Evolutionary conservation across 345 rosid genomes (phyloP), one percentile per base, ranked within the genome.

Genomic region (Passiflora organensis): DNA sequence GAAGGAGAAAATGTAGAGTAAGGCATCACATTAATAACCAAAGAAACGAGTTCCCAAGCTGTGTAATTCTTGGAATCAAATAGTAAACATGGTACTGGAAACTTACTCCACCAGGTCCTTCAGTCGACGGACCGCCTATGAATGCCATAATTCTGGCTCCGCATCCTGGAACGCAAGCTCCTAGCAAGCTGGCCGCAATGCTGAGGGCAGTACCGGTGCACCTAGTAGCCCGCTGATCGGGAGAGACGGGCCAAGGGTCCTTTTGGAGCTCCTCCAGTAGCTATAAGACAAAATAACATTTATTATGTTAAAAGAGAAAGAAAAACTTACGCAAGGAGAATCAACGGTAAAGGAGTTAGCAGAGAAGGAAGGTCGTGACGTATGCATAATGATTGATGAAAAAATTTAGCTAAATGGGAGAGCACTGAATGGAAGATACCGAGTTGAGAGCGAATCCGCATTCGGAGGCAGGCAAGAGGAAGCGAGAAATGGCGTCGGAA

Each of bases 81-180:
- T n/a, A n/a, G n/a, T n/a, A n/a, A n/a, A n/a, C n/a, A n/a, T n/a
- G n/a, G 32, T 41, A 24, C 10, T 0, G 10, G 72, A 21, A 47
- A 53, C 87, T 71, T 77, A 83, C 99, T 72, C 94, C 84, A 51
- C 91, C 95, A 64, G 78, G 83, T 48, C 96, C 96, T 62, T 78
- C 77, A 0, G 96, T 86, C 24, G 96, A 78, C 53, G 96, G 99
- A 49, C 99, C 99, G n/a, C 96, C 96, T 25, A 89, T 36, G 68
- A 86, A 86, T 38, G 99, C 94, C 94, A 93, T 74, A 63, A 93
- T 93, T 57, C 96, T 81, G 59, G 96, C 99, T 64, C 91, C 94
- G 51, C 81, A 86, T 52, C 99, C 99, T 53, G 99, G 96, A 67
- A 86, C 91, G 58, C 96, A 89, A 56, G 89, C 94, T 65, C 99